Evolutionary conservation across 1,284 basidiomycete species (phyloP), one percentile per base, ranked within the genome.

Genomic region (Cryptococcus sp.): DNA sequence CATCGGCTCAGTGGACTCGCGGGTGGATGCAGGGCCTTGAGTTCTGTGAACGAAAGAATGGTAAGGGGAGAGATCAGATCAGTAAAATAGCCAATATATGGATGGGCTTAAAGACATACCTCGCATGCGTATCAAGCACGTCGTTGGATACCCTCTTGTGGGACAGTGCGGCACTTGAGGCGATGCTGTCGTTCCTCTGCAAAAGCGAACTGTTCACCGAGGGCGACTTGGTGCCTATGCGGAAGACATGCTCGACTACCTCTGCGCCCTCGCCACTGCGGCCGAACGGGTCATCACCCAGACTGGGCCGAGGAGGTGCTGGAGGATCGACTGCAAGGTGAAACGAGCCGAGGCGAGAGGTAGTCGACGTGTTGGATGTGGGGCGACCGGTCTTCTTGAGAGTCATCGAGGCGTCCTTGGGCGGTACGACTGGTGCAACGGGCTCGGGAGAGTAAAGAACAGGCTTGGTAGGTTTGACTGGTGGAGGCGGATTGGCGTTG

Each of bases 211-310:
- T 65, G 52, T 65, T 62, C 39, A 54, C 50, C 11, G 65, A 63
- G 4, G 62, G 57, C 13, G 58, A 48, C 8, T 53, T 54, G 38
- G 53, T 49, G 22, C 50, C 50, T 17, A 57, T 45, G 27, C 66
- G 48, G 7, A 57, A 46, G 8, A 68, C 59, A 19, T 62, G 55
- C 10, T 67, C 64, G 22, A 73, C 63, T 3, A 71, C 62, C 20
- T 67, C 60, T 5, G 68, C 73, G 8, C 72, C 71, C 17, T 61
- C 50, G 2, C 51, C 62, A 10, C 46, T 38, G 6, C 69, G 52
- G 5, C 57, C 55, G 45, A 77, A 77, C 1, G 75, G 75, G 42
- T 77, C 75, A 27, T 68, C 70, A 11, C 69, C 69, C 49, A 75
- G 71, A 42, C 71, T 73, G 1, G 73, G 67, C 17, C 69, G 57